Conservation (phyloP, 176 grass and related monocot species). For the Carex cristatella region DNA sequence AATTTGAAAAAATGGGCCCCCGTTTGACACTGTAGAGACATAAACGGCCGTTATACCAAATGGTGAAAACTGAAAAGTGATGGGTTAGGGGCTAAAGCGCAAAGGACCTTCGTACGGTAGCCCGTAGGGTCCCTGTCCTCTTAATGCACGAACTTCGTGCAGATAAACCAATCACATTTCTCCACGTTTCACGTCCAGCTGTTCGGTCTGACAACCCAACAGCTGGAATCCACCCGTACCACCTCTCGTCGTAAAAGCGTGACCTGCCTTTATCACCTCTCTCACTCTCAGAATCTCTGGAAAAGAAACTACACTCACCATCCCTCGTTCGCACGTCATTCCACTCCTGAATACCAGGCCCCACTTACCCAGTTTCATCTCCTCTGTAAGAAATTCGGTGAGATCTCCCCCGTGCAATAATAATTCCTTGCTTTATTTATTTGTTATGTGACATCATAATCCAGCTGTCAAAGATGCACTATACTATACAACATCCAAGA, state of each 20-base stretch:
- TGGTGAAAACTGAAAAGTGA: background rate
- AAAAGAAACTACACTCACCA: background rate
- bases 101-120: conserved; percentile 6
- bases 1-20: conserved; percentile 10
- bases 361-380: background rate
- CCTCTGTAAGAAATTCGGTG: background rate
- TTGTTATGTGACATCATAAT: conserved; percentile 1
- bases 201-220: background rate
- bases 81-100: background rate
- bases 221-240: background rate
- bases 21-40: background rate
- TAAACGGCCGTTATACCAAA: background rate
- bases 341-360: background rate
- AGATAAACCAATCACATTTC: background rate
- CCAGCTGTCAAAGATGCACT: conserved; percentile 4
- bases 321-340: background rate
- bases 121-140: background rate
- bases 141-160: background rate
- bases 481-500: background rate
- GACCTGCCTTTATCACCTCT: background rate
- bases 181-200: conserved; percentile 28
- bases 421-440: background rate
- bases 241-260: background rate
- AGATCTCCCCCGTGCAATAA: background rate
- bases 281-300: background rate